Base-by-base conservation (phyloP, 2,329 filamentous ascomycete species). In the Aureobasidium sp. region DNA sequence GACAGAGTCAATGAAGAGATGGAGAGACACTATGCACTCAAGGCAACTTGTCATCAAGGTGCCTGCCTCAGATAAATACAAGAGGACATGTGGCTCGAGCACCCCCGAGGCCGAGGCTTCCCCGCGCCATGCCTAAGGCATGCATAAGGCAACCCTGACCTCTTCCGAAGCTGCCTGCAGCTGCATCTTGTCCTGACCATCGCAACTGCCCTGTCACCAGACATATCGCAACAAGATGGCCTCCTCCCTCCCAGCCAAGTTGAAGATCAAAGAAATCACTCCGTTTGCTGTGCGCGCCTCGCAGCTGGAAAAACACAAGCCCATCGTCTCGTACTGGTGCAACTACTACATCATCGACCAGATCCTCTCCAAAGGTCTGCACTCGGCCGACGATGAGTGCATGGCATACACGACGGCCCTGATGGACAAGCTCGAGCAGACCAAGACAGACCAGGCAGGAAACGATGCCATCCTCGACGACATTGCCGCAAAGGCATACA, bases 271-370 rank as follows among this genome's bases (percentile, higher is more conserved):
- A 25, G 91, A 96, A 73, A 85, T 96, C 71, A 86, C 85, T 67
- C 89, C 91, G 64, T 97, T 95, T 74, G 87, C 92, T 65, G 83
- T 87, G 61, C 86, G 93, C 70, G 93, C 91, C 37, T 83, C 85
- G 39, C 93, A 99, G 78, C 84, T 99, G 53, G 89, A 93, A 73
- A 83, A 83, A 63, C 84, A 87, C 71, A 94, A 93, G 75, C 94
- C 94, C 9, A 90, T 94, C 64, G 84, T 97, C 68, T 83, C 92
- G 66, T 99, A 97, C 75, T 97, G 93, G 91, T 94, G 93, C 74
- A 88, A 95, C 71, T 96, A 94, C 75, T 94, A 90, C 81, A 90
- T 94, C 29, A 89, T 96, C 51, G 91, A 97, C 70, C 90, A 95
- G 72, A 95, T 99, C 67, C 85, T 99, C 15, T 81, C 84, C 58